phyloP scores from a whole-genome alignment of 495 filamentous ascomycete genomes.

The Neurospora sp. region DNA sequence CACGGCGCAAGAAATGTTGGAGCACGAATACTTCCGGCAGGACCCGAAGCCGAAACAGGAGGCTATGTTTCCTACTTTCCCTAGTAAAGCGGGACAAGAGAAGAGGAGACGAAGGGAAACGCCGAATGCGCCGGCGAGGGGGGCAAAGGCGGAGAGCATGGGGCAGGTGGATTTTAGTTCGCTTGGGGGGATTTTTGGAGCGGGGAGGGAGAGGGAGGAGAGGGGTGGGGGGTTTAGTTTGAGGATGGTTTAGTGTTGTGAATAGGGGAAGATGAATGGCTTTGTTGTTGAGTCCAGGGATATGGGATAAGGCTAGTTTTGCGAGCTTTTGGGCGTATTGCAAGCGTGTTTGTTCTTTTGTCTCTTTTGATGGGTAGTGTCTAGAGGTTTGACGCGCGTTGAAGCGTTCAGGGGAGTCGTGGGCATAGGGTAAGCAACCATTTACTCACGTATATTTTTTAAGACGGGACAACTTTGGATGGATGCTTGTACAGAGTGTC shows the following conservation, averaged over 20 bases:
- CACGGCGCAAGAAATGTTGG: slow-evolving; percentile 43
- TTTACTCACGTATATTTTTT: not conserved
- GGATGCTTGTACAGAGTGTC: not conserved
- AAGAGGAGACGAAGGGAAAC: slow-evolving; percentile 60
- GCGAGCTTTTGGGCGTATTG: not conserved
- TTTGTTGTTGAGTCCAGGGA: too few species aligned
- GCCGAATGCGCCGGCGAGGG: slow-evolving; percentile 56
- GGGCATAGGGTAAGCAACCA: not conserved
- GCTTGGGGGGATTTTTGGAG: slow-evolving; percentile 45
- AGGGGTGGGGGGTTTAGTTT: slow-evolving; percentile 74
- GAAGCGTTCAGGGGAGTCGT: not conserved
- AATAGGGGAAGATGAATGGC: not conserved
- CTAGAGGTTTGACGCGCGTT: not conserved
- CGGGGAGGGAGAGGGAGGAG: slow-evolving; percentile 61
- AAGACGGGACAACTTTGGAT: not conserved
- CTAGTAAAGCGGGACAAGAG: slow-evolving; percentile 90
- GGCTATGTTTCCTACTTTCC: slow-evolving; percentile 86
- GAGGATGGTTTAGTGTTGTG: slow-evolving; percentile 44
- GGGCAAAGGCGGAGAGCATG: slow-evolving; percentile 38
- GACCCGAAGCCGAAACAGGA: slow-evolving; percentile 78
- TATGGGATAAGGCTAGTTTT: not conserved
- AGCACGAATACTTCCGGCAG: slow-evolving; percentile 78
- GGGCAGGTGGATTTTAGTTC: slow-evolving; percentile 59
- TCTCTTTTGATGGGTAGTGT: not conserved
- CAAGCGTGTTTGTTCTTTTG: not conserved